Evolutionary conservation across 2,329 filamentous ascomycete species (phyloP).

Genomic region (Fusarium multiceps): DNA sequence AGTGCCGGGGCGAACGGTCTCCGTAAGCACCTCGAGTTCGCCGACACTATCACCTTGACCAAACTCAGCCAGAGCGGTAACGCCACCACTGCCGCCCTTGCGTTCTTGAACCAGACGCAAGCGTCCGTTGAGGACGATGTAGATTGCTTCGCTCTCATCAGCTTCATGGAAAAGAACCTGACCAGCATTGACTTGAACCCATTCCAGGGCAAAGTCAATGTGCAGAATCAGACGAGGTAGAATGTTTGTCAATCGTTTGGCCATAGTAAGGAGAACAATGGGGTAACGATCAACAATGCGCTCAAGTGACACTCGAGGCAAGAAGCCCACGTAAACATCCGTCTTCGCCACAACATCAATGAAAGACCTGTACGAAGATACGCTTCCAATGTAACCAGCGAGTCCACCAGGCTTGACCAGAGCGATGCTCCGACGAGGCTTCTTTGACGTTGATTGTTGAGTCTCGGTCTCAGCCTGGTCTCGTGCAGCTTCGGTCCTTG

Average conservation of each 20-base stretch:
- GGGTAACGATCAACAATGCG: constrained; percentile 93
- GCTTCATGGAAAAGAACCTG: constrained; percentile 94
- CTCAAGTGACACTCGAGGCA: constrained; percentile 86
- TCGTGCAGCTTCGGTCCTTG: constrained; percentile 45
- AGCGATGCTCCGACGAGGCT: constrained; percentile 76
- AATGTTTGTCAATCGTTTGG: constrained; percentile 90
- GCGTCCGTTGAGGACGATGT: constrained; percentile 95
- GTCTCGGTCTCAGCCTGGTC: constrained; percentile 50
- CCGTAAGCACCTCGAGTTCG: constrained; percentile 95
- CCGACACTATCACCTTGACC: constrained; percentile 98
- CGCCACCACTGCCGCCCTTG: constrained; percentile 81
- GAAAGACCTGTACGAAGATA: constrained; percentile 95
- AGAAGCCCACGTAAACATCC: constrained; percentile 96
- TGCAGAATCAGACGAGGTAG: constrained; percentile 91
- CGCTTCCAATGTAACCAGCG: constrained; percentile 92
- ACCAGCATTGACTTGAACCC: constrained; percentile 95
- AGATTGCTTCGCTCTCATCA: constrained; percentile 97
- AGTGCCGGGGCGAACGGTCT: constrained; percentile 89
- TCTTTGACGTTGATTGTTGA: constrained; percentile 60
- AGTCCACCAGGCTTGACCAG: constrained; percentile 94
- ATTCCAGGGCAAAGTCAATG: constrained; percentile 98
- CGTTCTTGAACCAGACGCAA: constrained; percentile 85
- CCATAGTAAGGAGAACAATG: constrained; percentile 92
- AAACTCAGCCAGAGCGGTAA: constrained; percentile 90
- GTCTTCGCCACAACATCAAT: constrained; percentile 98